Base-by-base conservation (phyloP, 495 filamentous ascomycete species). In the Aspergillus bridgeri region DNA sequence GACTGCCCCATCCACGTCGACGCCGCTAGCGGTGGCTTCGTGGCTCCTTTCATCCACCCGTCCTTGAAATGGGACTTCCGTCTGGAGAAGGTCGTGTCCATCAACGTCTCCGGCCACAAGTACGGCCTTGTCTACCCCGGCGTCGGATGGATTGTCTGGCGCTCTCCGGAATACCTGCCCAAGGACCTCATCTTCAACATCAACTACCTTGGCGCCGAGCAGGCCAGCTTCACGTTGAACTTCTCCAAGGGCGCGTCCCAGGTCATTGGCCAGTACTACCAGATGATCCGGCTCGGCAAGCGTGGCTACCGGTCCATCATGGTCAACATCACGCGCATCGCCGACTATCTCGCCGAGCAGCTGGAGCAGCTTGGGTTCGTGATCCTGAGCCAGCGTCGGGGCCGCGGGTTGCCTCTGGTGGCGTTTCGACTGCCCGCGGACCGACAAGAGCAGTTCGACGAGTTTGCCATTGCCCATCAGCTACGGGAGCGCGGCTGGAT, bases 171-270 rank as follows among this genome's bases (percentile, higher is more conserved):
- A 66, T 95, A 79, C 71, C 80, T 96, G 2, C 91, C 91, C 21
- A 78, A 92, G 69, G 91, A 96, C 67, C 86, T 96, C 42, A 89
- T 96, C 65, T 96, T 96, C 82, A 96, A 94, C 80, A 94, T 96
- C 81, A 96, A 96, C 76, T 96, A 96, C 70, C 86, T 96, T 3
- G 92, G 92, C 53, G 89, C 92, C 23, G 91, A 96, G 63, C 92
- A 96, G 74, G 86, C 91, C n/a, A 95, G 90, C 52, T 96, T 96
- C 79, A 96, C 91, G 18, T 81, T 96, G 53, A 96, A 96, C 79
- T 96, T 96, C 79, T 91, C 87, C 69, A 93, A 94, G 73, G 91
- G 92, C 59, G 92, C 92, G 42, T 86, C 86, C 42, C 92, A 96
- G 65, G 86, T 96, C 61, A 95, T 96, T 65, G 91, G 92, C 42